phyloP scores from a whole-genome alignment of 768 basidiomycete genomes.

The Tricholomella constricta region DNA sequence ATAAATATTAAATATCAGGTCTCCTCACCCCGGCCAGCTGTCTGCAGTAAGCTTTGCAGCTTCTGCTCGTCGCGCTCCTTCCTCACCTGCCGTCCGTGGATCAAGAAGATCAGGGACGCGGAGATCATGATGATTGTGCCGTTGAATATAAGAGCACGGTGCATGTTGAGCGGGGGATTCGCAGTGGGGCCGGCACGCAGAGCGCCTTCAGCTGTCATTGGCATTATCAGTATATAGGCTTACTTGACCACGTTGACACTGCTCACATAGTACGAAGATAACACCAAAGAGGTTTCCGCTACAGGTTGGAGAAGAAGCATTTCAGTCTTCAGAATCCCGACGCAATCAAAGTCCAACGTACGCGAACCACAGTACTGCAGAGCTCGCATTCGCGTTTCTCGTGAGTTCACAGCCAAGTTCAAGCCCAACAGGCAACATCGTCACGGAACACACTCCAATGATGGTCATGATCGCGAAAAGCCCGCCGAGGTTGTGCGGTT shows the following conservation, averaged over 20 bases:
- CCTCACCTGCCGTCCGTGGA: slow-evolving; percentile 63
- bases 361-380: slow-evolving; percentile 77
- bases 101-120: slow-evolving; percentile 45
- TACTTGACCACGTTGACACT: neutral
- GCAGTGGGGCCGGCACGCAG: slow-evolving; percentile 63
- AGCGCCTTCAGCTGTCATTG: slow-evolving; percentile 57
- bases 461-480: slow-evolving; percentile 70
- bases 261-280: slow-evolving; percentile 61
- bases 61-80: slow-evolving; percentile 64
- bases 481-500: slow-evolving; percentile 56
- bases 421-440: slow-evolving; percentile 73
- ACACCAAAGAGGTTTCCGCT: slow-evolving; percentile 72
- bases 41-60: slow-evolving; percentile 9
- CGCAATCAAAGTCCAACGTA: slow-evolving; percentile 34
- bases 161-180: slow-evolving; percentile 76
- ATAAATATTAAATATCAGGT: slow-evolving; percentile 3
- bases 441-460: slow-evolving; percentile 65
- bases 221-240: neutral
- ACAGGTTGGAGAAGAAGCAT: neutral
- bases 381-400: slow-evolving; percentile 75
- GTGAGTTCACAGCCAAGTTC: slow-evolving; percentile 83
- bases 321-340: neutral
- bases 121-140: slow-evolving; percentile 48
- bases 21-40: neutral
- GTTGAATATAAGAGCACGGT: slow-evolving; percentile 64